These are phyloP conservation scores for Tolypocladium endophyticum DNA, from an alignment of 2,329 filamentous ascomycete species.

Conservation along the genomic window DNA sequence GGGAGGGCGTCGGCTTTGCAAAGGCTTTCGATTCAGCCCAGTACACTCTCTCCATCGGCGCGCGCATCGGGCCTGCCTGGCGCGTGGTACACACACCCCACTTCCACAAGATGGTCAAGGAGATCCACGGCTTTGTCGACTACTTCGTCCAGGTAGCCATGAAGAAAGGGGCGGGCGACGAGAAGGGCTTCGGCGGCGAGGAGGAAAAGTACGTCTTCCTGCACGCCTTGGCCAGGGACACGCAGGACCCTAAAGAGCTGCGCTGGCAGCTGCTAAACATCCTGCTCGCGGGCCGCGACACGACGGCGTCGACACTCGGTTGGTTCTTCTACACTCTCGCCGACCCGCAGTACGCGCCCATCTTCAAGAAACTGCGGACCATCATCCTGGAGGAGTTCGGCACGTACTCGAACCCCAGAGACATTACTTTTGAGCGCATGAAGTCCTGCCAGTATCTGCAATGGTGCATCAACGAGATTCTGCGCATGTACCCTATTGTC, in stretches of 20 bases:
- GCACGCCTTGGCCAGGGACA: constrained; percentile 21
- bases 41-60: constrained; percentile 43
- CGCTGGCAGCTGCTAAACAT: constrained; percentile 24
- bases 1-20: constrained; percentile 17
- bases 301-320: constrained; percentile 37
- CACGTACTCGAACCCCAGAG: constrained; percentile 15
- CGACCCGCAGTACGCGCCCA: constrained; percentile 18
- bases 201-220: constrained; percentile 19
- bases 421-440: constrained; percentile 13
- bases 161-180: constrained; percentile 7
- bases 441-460: constrained; percentile 13
- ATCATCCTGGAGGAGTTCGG: constrained; percentile 40
- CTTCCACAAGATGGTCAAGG: constrained; percentile 52
- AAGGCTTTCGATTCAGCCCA: constrained; percentile 21
- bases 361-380: constrained; percentile 31
- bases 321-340: constrained; percentile 35
- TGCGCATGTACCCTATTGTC: constrained; percentile 13
- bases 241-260: constrained; percentile 13
- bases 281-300: constrained; percentile 42
- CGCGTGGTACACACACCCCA: constrained; percentile 39
- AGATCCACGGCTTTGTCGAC: constrained; percentile 60
- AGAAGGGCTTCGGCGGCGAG: constrained; percentile 3
- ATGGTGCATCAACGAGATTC: constrained; percentile 12
- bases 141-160: constrained; percentile 53
- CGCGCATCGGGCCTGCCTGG: constrained; percentile 28